Evolutionary conservation across 2,329 filamentous ascomycete genomes (phyloP), one percentile per base, ranked within the genome.

Genomic region (Mariannaea sp.): DNA sequence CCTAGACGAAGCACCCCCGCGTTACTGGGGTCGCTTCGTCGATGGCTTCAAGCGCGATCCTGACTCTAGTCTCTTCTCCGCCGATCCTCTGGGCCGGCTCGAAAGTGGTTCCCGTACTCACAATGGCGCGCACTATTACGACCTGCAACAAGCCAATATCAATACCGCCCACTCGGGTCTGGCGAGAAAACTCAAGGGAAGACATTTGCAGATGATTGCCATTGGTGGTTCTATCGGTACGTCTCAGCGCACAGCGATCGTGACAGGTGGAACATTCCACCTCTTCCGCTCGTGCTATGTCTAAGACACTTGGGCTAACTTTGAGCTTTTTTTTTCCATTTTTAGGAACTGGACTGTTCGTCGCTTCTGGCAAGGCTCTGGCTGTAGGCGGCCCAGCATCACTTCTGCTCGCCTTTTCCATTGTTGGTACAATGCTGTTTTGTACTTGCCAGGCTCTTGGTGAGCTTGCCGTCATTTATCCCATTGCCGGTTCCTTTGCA

Each of bases 191-290:
- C 75, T 96, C 62, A 94, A 95, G 74, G 85, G 86, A 16, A 81
- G 92, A 41, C 93, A 97, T 77, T 70, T 97, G 69, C 92, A 97
- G 76, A 97, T 97, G 93, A 97, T 97, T 78, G 93, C 93, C 12
- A 96, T 97, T 62, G 92, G 92, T 64, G 92, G 92, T 36, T 93
- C 89, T 9, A 96, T 96, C 65, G 89, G 89, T 84, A 75, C 33
- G 71, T 59, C 24, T 22, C 19, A 19, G 12, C n/a, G 32, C 14
- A 17, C 12, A n/a, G 33, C 33, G 17, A 36, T 36, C 19, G 33
- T 9, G 33, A 36, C 16, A n/a, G n/a, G n/a, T n/a, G n/a, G 10
- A 13, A 16, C 6, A 33, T n/a, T n/a, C n/a, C n/a, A n/a, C n/a
- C n/a, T n/a, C n/a, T n/a, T n/a, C n/a, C n/a, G n/a, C n/a, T n/a